Evolutionary conservation across 192 early-diverging fungal genomes (phyloP).

Genomic region (Bifiguratus adelaidae): DNA sequence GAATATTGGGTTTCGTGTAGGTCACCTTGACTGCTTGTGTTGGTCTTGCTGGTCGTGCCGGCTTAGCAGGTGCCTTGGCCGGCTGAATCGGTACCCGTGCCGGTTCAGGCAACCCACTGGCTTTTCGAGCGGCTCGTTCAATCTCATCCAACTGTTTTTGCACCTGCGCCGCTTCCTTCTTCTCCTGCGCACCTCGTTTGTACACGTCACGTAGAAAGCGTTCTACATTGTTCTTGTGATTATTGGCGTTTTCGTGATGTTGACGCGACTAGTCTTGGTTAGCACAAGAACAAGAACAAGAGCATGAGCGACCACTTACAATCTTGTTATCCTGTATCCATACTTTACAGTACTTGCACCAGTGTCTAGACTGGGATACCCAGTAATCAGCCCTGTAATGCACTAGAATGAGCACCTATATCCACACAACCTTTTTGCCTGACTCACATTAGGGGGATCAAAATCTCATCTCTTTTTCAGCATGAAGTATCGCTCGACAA

Average conservation of each 20-base stretch:
- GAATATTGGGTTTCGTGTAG: too few species aligned
- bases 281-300: background rate
- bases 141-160: slow-evolving; percentile 56
- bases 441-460: too few species aligned
- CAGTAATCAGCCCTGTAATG: slow-evolving; percentile 39
- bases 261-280: slow-evolving; percentile 34
- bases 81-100: background rate
- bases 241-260: slow-evolving; percentile 65
- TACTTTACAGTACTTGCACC: slow-evolving; percentile 77
- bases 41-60: slow-evolving; percentile 4
- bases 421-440: too few species aligned
- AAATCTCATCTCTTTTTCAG: too few species aligned
- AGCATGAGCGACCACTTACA: slow-evolving; percentile 28
- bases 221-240: slow-evolving; percentile 80
- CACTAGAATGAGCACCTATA: too few species aligned
- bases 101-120: background rate
- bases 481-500: slow-evolving; percentile 90
- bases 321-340: slow-evolving; percentile 75
- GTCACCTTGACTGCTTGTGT: background rate
- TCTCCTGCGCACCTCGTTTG: slow-evolving; percentile 36
- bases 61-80: slow-evolving; percentile 8
- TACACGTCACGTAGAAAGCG: slow-evolving; percentile 58
- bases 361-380: slow-evolving; percentile 72
- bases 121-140: slow-evolving; percentile 28
- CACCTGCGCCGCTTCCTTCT: slow-evolving; percentile 41